Evolutionary conservation across 371 early-diverging fungal genomes (phyloP).

Genomic region (Capniomyces stellatus): DNA sequence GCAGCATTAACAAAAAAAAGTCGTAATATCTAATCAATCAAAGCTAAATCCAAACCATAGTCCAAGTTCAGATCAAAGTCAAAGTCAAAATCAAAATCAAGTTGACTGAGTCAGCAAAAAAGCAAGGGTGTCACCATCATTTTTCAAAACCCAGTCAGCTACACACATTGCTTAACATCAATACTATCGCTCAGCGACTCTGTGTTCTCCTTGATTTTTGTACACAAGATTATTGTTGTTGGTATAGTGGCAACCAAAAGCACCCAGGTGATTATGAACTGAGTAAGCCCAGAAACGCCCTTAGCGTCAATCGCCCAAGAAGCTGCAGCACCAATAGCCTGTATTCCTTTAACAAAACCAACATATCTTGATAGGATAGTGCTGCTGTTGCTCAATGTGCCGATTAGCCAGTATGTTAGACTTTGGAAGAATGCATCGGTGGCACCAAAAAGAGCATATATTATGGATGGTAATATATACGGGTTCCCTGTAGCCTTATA

Average conservation of each 20-base stretch:
- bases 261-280: constrained; percentile 21
- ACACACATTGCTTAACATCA: no score
- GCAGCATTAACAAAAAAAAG: no score
- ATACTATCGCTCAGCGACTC: no score
- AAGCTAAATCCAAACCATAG: no score
- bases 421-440: constrained; percentile 50
- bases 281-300: constrained; percentile 8
- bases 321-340: constrained; percentile 45
- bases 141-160: no score
- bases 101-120: no score
- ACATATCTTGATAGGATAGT: constrained; percentile 46
- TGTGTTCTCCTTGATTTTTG: neutral
- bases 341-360: constrained; percentile 68
- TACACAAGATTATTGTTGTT: constrained; percentile 13
- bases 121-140: no score
- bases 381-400: constrained; percentile 47
- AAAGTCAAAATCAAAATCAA: no score
- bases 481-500: neutral
- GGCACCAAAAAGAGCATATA: constrained; percentile 44
- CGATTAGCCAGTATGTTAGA: constrained; percentile 49
- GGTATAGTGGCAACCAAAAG: constrained; percentile 20
- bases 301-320: constrained; percentile 27
- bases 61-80: no score
- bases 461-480: constrained; percentile 26
- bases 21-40: no score